Evolutionary conservation across 164 flowering plant genomes (phyloP).

Genomic region (Taxillus chinensis): DNA sequence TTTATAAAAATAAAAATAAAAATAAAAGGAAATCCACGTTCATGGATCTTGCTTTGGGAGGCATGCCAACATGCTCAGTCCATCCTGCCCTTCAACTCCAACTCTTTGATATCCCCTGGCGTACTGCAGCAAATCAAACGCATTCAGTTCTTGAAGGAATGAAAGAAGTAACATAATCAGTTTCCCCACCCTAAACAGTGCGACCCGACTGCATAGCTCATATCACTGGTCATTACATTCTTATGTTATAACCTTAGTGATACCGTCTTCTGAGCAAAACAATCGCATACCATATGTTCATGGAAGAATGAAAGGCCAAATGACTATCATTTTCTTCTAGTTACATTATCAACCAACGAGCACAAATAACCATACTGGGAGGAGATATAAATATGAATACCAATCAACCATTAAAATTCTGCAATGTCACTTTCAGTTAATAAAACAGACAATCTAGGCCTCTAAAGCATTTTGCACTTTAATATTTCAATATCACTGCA

Average conservation of each 20-base stretch:
- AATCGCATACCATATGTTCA: not conserved
- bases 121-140: conserved; percentile 46
- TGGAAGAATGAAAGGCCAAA: not conserved
- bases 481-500: too few relatives aligned
- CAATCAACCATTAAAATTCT: not conserved
- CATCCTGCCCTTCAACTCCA: conserved; percentile 75
- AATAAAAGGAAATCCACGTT: not conserved
- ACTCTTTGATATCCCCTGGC: conserved; percentile 71
- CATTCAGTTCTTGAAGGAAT: not conserved
- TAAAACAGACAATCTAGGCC: too few relatives aligned
- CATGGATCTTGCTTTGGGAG: not conserved
- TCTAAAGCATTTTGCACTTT: too few relatives aligned
- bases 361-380: not conserved
- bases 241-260: too few relatives aligned
- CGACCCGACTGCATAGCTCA: too few relatives aligned
- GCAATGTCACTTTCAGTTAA: not conserved
- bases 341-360: too few relatives aligned
- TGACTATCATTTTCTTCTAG: not conserved
- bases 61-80: too few relatives aligned
- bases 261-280: too few relatives aligned
- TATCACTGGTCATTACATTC: too few relatives aligned
- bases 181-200: too few relatives aligned
- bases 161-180: not conserved
- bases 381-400: not conserved
- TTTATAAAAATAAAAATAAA: not conserved